Evolutionary conservation across 129 eudicot species (phyloP), one percentile per base, ranked within the genome.

Genomic region (Saussurea involucrata): DNA sequence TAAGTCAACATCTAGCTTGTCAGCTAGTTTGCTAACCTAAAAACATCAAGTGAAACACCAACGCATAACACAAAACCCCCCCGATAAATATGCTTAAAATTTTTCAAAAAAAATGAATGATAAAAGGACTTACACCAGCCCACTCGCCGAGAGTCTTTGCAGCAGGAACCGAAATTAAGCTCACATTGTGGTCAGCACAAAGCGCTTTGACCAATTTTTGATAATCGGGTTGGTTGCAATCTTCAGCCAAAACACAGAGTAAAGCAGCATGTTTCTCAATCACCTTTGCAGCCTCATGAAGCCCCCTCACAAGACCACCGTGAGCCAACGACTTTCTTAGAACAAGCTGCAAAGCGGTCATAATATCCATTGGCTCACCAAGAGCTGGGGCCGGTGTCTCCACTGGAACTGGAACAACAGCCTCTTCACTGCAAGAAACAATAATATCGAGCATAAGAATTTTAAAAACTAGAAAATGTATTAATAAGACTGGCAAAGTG

Each of bases 101-200:
- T 20, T 36, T 7, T 8, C 46, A 12, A 0, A 37, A 37, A 4
- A 70, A 28, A 70, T 18, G 32, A 12, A 40, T 66, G 11, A 21
- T 8, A 65, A 49, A 40, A 29, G 37, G 6, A 84, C 96, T 86
- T 83, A 90, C 96, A 44, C 97, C 92, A 75, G 90, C 90, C 97
- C 92, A 91, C 72, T 88, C 97, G 68, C 97, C 97, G 15, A 91
- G 91, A 78, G 90, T 91, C 63, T 91, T 88, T 31, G 95, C 90
- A 84, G 89, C 84, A 9, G 95, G 92, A 63, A 89, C 92, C 0
- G 92, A 66, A 3, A 92, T 80, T 77, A 92, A 81, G 84, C 76
- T 87, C 18, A 87, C 92, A 65, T 89, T 89, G 66, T 92, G 90
- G 77, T 89, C 97, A 72, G 97, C 90, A 44, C 97, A 92, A 34